A percentile compares a stretch with the other conserved stretches of the same genome.
Conservation (phyloP, 1,284 basidiomycete genomes). For the Polyporus tsugae region DNA sequence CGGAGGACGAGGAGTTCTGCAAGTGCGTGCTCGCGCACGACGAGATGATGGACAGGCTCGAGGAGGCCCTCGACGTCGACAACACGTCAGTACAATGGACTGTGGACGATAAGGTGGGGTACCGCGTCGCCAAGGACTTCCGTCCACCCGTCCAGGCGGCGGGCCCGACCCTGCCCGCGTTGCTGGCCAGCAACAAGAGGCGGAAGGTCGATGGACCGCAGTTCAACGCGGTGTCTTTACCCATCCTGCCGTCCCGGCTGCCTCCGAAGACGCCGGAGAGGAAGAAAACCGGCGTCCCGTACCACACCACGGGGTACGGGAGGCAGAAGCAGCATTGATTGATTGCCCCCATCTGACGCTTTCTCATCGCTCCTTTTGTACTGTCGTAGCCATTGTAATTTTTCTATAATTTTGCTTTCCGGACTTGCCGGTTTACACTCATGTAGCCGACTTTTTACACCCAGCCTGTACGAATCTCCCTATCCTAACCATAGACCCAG, state of each 20-base stretch:
- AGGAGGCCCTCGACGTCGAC: neutral
- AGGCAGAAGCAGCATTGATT: neutral
- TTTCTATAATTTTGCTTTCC: no score
- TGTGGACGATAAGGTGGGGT: constrained; percentile 5
- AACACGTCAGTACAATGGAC: neutral
- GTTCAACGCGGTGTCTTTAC: neutral
- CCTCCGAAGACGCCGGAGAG: neutral
- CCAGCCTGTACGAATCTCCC: no score
- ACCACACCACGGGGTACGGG: neutral
- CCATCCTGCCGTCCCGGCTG: neutral
- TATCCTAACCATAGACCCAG: no score
- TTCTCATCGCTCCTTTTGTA: no score
- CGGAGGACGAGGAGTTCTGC: neutral
- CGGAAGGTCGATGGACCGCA: neutral
- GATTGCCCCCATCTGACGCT: no score
- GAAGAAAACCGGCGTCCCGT: neutral
- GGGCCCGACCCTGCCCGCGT: neutral
- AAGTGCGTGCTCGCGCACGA: neutral
- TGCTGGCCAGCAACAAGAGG: constrained; percentile 1
- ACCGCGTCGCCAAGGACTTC: neutral
- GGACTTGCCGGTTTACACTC: no score
- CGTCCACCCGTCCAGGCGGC: neutral
- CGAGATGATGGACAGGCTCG: neutral
- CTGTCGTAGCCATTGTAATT: no score
- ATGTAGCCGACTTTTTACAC: no score